These are phyloP conservation scores for Trypanosoma avium DNA, from an alignment of 208 protist genomes.

Conservation along the genomic window DNA sequence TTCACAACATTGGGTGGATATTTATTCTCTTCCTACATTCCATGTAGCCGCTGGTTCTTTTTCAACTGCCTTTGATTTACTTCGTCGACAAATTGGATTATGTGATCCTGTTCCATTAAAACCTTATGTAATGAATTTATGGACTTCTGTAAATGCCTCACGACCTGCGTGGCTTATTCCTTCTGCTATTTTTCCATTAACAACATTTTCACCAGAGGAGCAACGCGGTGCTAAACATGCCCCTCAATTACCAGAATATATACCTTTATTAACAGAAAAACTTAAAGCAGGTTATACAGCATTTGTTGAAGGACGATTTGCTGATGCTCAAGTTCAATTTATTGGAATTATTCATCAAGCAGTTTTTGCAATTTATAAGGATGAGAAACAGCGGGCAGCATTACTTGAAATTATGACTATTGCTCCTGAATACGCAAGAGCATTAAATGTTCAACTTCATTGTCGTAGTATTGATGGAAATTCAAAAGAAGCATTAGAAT, in stretches of 20 bases:
- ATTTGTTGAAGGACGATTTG: constrained; percentile 92
- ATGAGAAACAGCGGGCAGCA: constrained; percentile 46
- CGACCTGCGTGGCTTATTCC: constrained; percentile 42
- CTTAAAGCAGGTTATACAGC: constrained; percentile 78
- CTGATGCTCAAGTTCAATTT: constrained; percentile 84
- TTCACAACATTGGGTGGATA: constrained; percentile 79
- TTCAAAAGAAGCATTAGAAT: constrained; percentile 68
- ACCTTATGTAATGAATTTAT: constrained; percentile 87
- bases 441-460: constrained; percentile 77
- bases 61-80: constrained; percentile 88
- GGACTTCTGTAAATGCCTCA: constrained; percentile 61
- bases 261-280: constrained; percentile 68
- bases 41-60: constrained; percentile 96
- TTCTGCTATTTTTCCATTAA: constrained; percentile 41
- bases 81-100: constrained; percentile 90
- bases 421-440: constrained; percentile 68
- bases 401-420: constrained; percentile 61
- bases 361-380: constrained; percentile 78
- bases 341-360: constrained; percentile 74
- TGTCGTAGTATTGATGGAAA: constrained; percentile 56
- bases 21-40: constrained; percentile 84
- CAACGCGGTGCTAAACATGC: constrained; percentile 38
- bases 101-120: constrained; percentile 90
- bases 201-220: constrained; percentile 34
- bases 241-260: constrained; percentile 51